These are phyloP conservation scores for Phallus indusiatus DNA, from an alignment of 768 basidiomycete species.

Conservation along the genomic window DNA sequence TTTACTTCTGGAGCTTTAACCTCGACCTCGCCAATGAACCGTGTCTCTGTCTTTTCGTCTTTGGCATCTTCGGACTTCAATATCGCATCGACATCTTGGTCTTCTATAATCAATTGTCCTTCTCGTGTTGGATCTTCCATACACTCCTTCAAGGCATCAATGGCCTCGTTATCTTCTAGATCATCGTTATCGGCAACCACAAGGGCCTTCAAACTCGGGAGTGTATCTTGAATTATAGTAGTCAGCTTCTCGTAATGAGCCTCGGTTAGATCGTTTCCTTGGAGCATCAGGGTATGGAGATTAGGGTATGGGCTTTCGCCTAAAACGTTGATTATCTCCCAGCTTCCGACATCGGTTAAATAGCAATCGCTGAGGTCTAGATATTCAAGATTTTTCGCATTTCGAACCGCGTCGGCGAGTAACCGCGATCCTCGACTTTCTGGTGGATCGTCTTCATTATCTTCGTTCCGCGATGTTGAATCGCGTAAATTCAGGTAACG, in stretches of 20 bases:
- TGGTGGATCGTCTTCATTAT: conserved; percentile 29
- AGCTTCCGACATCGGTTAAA: conserved; percentile 49
- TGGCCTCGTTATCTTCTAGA: neutral
- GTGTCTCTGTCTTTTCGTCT: neutral
- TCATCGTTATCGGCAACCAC: neutral
- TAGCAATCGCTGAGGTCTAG: conserved; percentile 93
- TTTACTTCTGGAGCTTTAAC: neutral
- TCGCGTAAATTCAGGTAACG: conserved; percentile 87
- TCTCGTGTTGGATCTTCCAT: neutral
- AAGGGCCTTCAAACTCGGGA: neutral
- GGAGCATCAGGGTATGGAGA: conserved; percentile 69
- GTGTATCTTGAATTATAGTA: neutral
- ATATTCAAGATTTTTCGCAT: conserved; percentile 53
- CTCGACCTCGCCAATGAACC: neutral
- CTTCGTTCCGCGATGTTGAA: conserved; percentile 7
- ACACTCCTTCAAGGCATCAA: neutral
- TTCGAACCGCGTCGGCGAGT: conserved; percentile 64
- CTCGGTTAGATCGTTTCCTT: neutral
- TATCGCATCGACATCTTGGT: neutral
- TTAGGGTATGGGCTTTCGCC: conserved; percentile 46
- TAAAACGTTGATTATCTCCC: conserved; percentile 54
- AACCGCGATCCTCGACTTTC: conserved; percentile 14
- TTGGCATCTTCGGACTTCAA: neutral
- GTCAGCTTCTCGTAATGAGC: neutral
- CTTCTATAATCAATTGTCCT: neutral